Evolutionary conservation across 2,329 filamentous ascomycete species (phyloP), one percentile per base, ranked within the genome.

Genomic region (Grosmannia penicillata): DNA sequence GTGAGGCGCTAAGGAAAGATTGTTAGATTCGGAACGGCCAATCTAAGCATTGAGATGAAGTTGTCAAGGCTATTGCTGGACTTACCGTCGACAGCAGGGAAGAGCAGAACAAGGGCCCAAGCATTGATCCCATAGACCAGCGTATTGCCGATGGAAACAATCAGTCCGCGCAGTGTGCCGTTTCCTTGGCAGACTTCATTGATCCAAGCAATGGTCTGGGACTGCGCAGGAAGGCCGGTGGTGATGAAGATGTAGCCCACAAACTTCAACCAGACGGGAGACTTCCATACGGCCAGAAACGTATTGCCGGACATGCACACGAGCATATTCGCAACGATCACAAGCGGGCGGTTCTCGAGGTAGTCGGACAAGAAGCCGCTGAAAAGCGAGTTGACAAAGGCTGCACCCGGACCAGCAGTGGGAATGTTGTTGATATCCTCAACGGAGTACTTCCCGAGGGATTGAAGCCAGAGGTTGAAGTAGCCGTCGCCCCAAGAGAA

Each of bases 181-280:
- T 36, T 36, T 24, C 33, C 33, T 9, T 36, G 33, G 23, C 38
- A 40, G 21, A 40, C 33, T 24, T 40, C 38, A 15, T 40, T 40
- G 13, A 40, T 25, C 38, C 38, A 40, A 6, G 38, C 38, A 22
- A 40, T 40, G n/a, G 38, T 40, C 5, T 31, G 22, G 8, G 26
- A 25, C 21, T 37, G 33, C 3, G 38, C 38, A 18, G 27, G 33
- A 6, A 37, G 33, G 15, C 33, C 33, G 3, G 33, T 23, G 26
- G 33, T 37, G 27, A 40, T 40, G 14, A 36, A 40, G 33, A 40
- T 40, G 22, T 37, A 40, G 27, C 38, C 38, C 4, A 37, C 25
- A 25, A 40, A 36, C 33, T 36, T 40, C 27, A 37, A 33, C 27
- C 33, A 31, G 5, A 17, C 28, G 15, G 33, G 38, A n/a, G 33